Base-by-base conservation (phyloP, 1,284 basidiomycete species). In the Tausonia pullulans region DNA sequence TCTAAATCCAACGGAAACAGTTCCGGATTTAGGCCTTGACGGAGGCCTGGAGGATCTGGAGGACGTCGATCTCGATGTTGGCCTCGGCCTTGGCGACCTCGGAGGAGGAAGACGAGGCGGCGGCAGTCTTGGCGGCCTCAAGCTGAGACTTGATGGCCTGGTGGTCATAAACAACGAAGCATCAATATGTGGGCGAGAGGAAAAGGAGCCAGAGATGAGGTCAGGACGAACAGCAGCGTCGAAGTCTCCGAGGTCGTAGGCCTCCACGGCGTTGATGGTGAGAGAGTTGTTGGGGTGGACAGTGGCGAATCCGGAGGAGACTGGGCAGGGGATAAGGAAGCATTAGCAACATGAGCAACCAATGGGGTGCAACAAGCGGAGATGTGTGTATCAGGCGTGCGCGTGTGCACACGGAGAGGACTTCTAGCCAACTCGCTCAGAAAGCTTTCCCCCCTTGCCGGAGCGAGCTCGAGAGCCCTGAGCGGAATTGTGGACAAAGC, bases 241-340 rank as follows among this genome's bases (percentile, higher is more conserved):
- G 73, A 77, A 98, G 63, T 87, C 81, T 68, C 96, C 93, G 48
- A 99, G 80, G 56, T 90, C 86, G 72, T 93, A 95, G 68, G 90
- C 96, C 82, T 98, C 96, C 63, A 98, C 87, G 68, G 88, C 92
- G 79, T 98, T 98, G 77, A 98, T 88, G 55, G 95, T 97, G 67
- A 98, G 81, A 71, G 84, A 86, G 83, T 98, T 99, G 81, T 94
- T 93, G 61, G 92, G 90, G 79, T 98, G 96, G 60, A 99, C 90
- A 67, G 89, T 97, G 64, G 96, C 95, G 75, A 99, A 98, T 67
- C 96, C 96, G 69, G 90, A 88, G 66, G 95, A 97, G 63, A 92
- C 96, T 98, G 71, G 64, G 10, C 3, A 44, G 44, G 56, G 14
- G 49, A 54, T n/a, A 49, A 53, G 45, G 60, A 39, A 54, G 54